A percentile compares a stretch with the other conserved stretches of the same genome.
Evolutionary conservation across 2,329 filamentous ascomycete species (phyloP).

Genomic region (Mycogone perniciosa): DNA sequence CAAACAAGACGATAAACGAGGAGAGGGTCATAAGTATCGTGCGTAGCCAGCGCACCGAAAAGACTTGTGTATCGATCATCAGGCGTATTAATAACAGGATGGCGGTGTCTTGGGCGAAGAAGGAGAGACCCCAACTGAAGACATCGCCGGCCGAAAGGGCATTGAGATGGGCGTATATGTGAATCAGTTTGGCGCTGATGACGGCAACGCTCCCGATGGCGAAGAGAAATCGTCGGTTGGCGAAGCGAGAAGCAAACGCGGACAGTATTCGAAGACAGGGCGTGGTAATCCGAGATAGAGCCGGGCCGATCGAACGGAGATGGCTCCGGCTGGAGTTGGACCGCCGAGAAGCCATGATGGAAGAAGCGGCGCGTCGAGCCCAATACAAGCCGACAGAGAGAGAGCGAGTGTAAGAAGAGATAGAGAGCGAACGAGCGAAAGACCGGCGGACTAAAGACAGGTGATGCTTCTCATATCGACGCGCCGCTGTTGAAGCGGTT

Average conservation of each 20-base stretch:
- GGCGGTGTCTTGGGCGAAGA: slow-evolving; percentile 29
- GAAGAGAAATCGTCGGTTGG: slow-evolving; percentile 27
- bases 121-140: slow-evolving; percentile 27
- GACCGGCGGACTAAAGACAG: slow-evolving; percentile 3
- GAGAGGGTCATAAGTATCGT: slow-evolving; percentile 12
- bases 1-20: slow-evolving; percentile 18
- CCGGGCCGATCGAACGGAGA: neutral
- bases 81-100: slow-evolving; percentile 27
- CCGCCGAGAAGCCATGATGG: slow-evolving; percentile 9
- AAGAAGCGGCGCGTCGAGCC: slow-evolving; percentile 7
- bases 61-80: slow-evolving; percentile 21
- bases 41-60: slow-evolving; percentile 18
- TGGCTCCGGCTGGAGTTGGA: slow-evolving; percentile 3
- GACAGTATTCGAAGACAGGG: slow-evolving; percentile 10
- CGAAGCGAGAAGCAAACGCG: slow-evolving; percentile 19
- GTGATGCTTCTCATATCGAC: slow-evolving; percentile 11
- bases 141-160: slow-evolving; percentile 26
- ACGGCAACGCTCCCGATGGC: slow-evolving; percentile 25
- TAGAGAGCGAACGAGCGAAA: neutral
- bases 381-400: neutral
- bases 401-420: slow-evolving; percentile 1
- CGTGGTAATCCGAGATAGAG: neutral
- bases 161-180: slow-evolving; percentile 26
- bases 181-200: slow-evolving; percentile 25
- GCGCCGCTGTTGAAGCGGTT: slow-evolving; percentile 14